A percentile compares a stretch with the other conserved stretches of the same genome.
Conservation (phyloP, 192 early-diverging fungal species). For the Coemansia sp. region DNA sequence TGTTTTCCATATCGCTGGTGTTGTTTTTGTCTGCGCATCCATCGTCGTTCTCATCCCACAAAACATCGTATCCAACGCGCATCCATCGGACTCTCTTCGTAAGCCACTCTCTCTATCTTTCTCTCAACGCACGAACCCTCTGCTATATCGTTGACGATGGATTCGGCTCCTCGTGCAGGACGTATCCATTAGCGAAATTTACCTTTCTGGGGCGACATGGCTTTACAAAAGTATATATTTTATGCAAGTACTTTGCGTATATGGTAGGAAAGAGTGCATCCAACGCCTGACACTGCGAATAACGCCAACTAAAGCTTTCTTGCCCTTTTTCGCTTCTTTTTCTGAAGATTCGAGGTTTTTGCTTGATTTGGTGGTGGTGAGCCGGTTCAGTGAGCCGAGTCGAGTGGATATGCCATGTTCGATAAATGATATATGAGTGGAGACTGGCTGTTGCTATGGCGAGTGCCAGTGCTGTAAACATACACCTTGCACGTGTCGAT, state of each 20-base stretch:
- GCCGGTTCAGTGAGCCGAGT: neutral
- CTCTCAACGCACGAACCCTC: too few species aligned
- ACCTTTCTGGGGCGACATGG: slow-evolving; percentile 52
- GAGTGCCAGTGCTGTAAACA: neutral
- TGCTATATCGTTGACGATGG: slow-evolving; percentile 6
- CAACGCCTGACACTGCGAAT: neutral
- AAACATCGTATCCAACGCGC: neutral
- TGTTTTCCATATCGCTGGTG: neutral
- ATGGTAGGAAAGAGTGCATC: slow-evolving; percentile 25
- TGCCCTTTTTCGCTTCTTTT: slow-evolving; percentile 5
- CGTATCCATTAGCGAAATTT: slow-evolving; percentile 13
- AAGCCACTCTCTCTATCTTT: too few species aligned
- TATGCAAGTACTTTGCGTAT: slow-evolving; percentile 21
- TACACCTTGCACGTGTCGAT: neutral
- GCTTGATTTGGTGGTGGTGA: too few species aligned
- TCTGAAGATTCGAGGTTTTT: neutral
- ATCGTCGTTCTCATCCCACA: neutral
- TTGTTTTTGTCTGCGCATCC: neutral
- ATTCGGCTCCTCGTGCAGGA: slow-evolving; percentile 5
- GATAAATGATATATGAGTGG: neutral
- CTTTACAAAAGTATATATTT: slow-evolving; percentile 14
- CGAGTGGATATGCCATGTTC: neutral
- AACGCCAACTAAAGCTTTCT: slow-evolving; percentile 1
- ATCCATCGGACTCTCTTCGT: slow-evolving; percentile 7
- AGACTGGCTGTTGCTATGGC: neutral